Base-by-base conservation (phyloP, 169 alveolate genomes). In the Babesia ovis region DNA sequence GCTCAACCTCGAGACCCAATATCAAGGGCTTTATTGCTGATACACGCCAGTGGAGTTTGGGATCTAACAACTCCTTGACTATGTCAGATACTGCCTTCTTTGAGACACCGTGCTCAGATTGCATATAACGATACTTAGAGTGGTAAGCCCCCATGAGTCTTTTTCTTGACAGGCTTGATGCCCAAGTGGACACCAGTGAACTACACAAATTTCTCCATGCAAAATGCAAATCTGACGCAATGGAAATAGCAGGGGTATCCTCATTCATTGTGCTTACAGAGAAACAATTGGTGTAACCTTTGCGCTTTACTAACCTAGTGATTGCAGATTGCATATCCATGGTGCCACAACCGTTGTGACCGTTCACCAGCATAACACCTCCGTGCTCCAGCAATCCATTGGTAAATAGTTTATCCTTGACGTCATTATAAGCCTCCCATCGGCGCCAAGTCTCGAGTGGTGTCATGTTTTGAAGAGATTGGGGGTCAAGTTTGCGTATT, bases 21-120 rank as follows among this genome's bases (percentile, higher is more conserved):
- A 77, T 43, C 34, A 77, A 39, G 8, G 71, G 68, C 34, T 59
- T 77, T 41, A 77, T 34, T 16, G 59, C 31, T 11, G 53, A 59
- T 22, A 77, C 16, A n/a, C 73, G 41, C 86, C 86, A 77, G 45
- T 77, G 86, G 4, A 56, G 39, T 53, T 18, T n/a, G 14, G 86
- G 86, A 45, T 77, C 68, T 23, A 77, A 37, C 27, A 77, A 20
- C 61, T 68, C 80, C 58, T 77, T 77, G 66, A 77, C 68, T 12
- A 67, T 22, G 12, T 75, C 76, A 18, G 43, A 48, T 18, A 59
- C 59, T 14, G 60, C 68, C 60, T 61, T 64, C 61, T 64, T 64
- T 14, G 74, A 64, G 12, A 64, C 62, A n/a, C 74, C 51, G 50
- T 43, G 42, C 16, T 64, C 74, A 8, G 74, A 64, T 31, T 64